phyloP scores from a whole-genome alignment of 164 flowering plant species.

The Berberis thunbergii region DNA sequence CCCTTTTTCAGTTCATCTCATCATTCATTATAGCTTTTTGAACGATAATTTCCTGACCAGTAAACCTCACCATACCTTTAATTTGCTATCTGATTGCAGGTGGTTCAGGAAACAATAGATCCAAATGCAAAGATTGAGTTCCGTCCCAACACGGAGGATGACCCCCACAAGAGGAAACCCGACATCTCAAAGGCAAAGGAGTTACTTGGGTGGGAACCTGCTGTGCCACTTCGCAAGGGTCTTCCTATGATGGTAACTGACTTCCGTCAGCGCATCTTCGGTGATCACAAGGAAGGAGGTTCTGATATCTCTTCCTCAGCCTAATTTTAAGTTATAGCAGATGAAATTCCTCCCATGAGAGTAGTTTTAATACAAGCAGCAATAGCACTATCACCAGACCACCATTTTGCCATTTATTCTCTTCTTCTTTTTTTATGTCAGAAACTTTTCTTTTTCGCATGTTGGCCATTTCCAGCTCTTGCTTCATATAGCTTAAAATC shows the following conservation, averaged over 20 bases:
- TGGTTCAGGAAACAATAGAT: conserved; percentile 88
- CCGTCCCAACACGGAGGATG: conserved; percentile 90
- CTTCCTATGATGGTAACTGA: conserved; percentile 85
- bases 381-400: no score
- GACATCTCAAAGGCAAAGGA: conserved; percentile 82
- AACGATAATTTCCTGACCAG: no score
- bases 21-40: no score
- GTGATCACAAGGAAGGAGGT: conserved; percentile 54
- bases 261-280: conserved; percentile 72
- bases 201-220: conserved; percentile 80
- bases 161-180: conserved; percentile 94
- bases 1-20: neutral
- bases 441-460: no score
- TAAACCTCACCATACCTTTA: neutral
- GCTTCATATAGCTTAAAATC: no score
- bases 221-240: conserved; percentile 65
- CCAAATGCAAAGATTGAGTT: conserved; percentile 76
- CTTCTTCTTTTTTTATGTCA: no score
- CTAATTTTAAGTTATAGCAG: neutral
- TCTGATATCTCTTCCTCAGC: conserved; percentile 6
- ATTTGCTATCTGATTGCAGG: conserved; percentile 26
- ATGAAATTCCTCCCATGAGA: neutral
- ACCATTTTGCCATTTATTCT: no score
- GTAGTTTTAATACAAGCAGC: no score
- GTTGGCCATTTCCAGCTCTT: no score